phyloP scores from a whole-genome alignment of 192 early-diverging fungal genomes.

The Rhizophagus sp. region DNA sequence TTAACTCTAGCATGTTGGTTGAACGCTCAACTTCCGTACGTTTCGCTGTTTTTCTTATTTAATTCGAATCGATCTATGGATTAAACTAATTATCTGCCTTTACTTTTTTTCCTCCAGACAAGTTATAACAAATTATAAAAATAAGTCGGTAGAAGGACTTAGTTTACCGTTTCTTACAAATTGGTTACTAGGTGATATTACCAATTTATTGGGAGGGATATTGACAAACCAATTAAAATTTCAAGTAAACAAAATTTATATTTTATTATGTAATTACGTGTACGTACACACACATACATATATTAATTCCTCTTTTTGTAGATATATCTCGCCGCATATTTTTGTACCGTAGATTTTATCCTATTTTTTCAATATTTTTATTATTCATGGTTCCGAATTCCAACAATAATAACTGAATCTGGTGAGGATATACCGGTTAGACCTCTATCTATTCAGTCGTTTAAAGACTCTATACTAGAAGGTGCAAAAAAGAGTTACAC shows the following conservation, averaged over 20 bases:
- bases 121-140: constrained; percentile 47
- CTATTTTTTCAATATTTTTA: constrained; percentile 47
- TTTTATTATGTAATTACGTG: not conserved
- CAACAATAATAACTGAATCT: not conserved
- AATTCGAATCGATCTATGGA: not conserved
- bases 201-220: constrained; percentile 70
- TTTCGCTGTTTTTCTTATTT: constrained; percentile 11
- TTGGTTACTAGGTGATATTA: constrained; percentile 68
- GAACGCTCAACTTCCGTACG: constrained; percentile 74
- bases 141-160: constrained; percentile 44
- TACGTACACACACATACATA: too few species aligned
- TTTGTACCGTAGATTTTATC: constrained; percentile 43
- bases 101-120: constrained; percentile 36
- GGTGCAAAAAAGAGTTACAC: constrained; percentile 28
- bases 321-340: constrained; percentile 54
- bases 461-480: constrained; percentile 6
- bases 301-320: constrained; percentile 27
- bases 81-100: not conserved
- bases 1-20: constrained; percentile 67
- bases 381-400: constrained; percentile 26
- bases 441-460: not conserved
- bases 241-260: constrained; percentile 50
- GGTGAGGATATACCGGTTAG: not conserved
- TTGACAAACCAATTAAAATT: constrained; percentile 76
- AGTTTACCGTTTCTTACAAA: constrained; percentile 59